These are phyloP conservation scores for Sugiyamaella americana DNA, from an alignment of 805 yeast genomes.

Conservation along the genomic window DNA sequence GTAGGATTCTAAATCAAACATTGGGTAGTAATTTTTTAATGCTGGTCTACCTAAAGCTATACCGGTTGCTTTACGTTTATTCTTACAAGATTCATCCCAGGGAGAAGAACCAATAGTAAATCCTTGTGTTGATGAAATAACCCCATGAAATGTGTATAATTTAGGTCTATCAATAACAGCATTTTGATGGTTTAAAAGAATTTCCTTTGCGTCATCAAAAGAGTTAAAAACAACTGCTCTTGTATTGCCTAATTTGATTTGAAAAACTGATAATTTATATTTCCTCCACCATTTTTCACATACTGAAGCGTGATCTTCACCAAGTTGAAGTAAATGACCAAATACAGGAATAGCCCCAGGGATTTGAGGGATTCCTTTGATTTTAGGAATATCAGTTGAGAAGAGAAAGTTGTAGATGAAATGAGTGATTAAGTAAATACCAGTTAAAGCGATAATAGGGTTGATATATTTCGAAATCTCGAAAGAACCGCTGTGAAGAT, in stretches of 20 bases:
- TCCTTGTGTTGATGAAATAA: constrained; percentile 44
- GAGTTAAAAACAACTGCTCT: constrained; percentile 66
- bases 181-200: constrained; percentile 47
- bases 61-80: constrained; percentile 36
- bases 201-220: constrained; percentile 43
- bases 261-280: constrained; percentile 42
- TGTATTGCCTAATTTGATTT: constrained; percentile 53
- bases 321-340: constrained; percentile 31
- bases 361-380: constrained; percentile 30
- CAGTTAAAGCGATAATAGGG: not conserved
- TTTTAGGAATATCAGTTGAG: constrained; percentile 25
- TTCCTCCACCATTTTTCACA: constrained; percentile 30
- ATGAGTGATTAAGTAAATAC: not conserved
- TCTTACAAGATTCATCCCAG: constrained; percentile 36
- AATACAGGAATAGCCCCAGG: constrained; percentile 30
- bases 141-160: constrained; percentile 59
- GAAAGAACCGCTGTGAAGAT: too few species aligned
- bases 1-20: constrained; percentile 34
- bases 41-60: constrained; percentile 36
- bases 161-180: constrained; percentile 64
- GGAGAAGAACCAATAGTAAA: constrained; percentile 42
- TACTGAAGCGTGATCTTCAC: constrained; percentile 31
- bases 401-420: constrained; percentile 11
- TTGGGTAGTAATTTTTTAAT: constrained; percentile 31
- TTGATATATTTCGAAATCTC: not conserved